Conservation (phyloP, 208 protist genomes). For the Paratrypanosoma confusum region DNA sequence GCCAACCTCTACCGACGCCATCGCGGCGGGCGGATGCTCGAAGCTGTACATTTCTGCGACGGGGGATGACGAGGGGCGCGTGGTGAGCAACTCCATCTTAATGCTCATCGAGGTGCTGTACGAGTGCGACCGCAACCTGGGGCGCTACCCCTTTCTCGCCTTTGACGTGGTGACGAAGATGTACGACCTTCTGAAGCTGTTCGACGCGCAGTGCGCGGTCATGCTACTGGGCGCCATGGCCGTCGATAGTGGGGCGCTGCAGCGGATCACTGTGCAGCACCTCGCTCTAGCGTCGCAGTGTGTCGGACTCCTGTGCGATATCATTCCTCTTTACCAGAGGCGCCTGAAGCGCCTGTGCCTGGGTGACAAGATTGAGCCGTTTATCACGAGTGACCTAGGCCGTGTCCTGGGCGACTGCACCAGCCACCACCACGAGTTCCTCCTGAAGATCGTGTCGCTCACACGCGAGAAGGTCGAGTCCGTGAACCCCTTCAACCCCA, state of each 20-base stretch:
- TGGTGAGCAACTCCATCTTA: conserved; percentile 60
- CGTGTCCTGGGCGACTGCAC: conserved; percentile 36
- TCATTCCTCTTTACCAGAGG: conserved; percentile 48
- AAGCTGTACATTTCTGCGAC: conserved; percentile 25
- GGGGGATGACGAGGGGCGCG: conserved; percentile 30
- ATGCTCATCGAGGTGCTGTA: conserved; percentile 62
- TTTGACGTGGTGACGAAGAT: conserved; percentile 65
- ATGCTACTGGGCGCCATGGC: conserved; percentile 76
- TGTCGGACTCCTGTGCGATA: conserved; percentile 50
- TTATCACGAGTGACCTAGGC: conserved; percentile 50
- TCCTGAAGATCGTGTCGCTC: conserved; percentile 51
- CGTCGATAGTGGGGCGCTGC: conserved; percentile 61
- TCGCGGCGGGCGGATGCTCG: conserved; percentile 9
- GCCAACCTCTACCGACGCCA: too few relatives aligned
- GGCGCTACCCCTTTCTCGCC: conserved; percentile 67
- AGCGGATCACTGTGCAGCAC: conserved; percentile 71
- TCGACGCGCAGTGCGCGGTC: conserved; percentile 48
- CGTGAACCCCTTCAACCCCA: conserved; percentile 23
- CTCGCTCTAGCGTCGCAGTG: conserved; percentile 81
- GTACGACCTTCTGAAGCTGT: conserved; percentile 71
- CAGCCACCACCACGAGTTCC: conserved; percentile 54
- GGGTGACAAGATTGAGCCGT: conserved; percentile 17
- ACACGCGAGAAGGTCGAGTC: conserved; percentile 59
- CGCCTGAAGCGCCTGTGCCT: conserved; percentile 16
- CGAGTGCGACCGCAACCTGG: conserved; percentile 64